Percentiles rank a stretch among this genome's conserved stretches.
These are phyloP conservation scores for Austropuccinia psidii DNA, from an alignment of 1,284 basidiomycete genomes.

Conservation along the genomic window DNA sequence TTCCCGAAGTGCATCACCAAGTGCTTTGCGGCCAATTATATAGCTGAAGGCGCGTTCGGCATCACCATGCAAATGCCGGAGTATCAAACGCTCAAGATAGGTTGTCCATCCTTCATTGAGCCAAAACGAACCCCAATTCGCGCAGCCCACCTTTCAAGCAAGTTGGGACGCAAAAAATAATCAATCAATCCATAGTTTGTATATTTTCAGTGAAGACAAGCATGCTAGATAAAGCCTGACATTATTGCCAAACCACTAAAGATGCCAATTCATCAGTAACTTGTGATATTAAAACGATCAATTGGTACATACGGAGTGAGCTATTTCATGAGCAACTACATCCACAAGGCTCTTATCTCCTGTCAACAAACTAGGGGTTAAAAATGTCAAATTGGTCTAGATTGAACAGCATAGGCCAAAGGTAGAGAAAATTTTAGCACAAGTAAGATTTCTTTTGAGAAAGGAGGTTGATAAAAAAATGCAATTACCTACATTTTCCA, in stretches of 20 bases:
- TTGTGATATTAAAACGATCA: background rate
- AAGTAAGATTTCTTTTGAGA: conserved; percentile 60
- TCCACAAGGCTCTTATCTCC: conserved; percentile 78
- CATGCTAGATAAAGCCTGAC: conserved; percentile 50
- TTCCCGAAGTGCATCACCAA: conserved; percentile 63
- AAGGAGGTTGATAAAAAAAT: conserved; percentile 35
- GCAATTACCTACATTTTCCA: conserved; percentile 42
- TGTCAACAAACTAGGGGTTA: conserved; percentile 59
- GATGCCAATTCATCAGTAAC: conserved; percentile 41
- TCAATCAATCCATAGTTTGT: conserved; percentile 55
- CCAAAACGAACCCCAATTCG: conserved; percentile 41
- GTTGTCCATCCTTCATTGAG: conserved; percentile 69
- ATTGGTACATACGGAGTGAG: conserved; percentile 36
- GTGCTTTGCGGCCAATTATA: conserved; percentile 65
- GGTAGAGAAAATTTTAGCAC: conserved; percentile 73
- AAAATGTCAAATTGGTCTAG: conserved; percentile 28
- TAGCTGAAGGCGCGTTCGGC: conserved; percentile 73
- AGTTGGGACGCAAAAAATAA: background rate
- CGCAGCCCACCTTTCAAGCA: conserved; percentile 30
- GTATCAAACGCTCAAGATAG: conserved; percentile 79
- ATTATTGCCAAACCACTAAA: conserved; percentile 72
- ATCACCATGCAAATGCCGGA: conserved; percentile 64
- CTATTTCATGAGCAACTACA: conserved; percentile 60
- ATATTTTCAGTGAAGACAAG: conserved; percentile 36
- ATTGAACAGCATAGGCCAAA: conserved; percentile 37